A percentile compares a stretch with the other conserved stretches of the same genome.
These are phyloP conservation scores for Suillus subluteus DNA, from an alignment of 768 basidiomycete species.

Conservation along the genomic window DNA sequence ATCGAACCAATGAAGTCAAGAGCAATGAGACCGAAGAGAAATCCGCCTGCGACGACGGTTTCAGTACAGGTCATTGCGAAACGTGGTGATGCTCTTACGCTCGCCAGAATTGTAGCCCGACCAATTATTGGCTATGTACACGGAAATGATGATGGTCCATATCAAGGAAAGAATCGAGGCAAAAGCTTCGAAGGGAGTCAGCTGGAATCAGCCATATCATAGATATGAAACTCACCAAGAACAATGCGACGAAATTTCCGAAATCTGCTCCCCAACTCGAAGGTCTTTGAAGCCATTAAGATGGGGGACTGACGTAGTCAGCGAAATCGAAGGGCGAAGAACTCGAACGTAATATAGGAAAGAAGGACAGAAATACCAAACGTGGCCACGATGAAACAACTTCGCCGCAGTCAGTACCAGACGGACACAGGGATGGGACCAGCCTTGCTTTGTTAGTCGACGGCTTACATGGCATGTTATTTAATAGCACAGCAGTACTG, in stretches of 20 bases:
- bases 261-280: slow-evolving; percentile 33
- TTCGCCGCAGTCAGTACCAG: slow-evolving; percentile 13
- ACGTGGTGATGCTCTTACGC: slow-evolving; percentile 28
- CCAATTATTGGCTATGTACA: slow-evolving; percentile 42
- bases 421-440: slow-evolving; percentile 15
- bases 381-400: slow-evolving; percentile 14
- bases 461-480: neutral
- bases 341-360: slow-evolving; percentile 9
- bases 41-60: slow-evolving; percentile 30
- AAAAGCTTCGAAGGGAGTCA: slow-evolving; percentile 27
- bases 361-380: neutral
- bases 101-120: slow-evolving; percentile 33
- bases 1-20: slow-evolving; percentile 38
- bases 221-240: slow-evolving; percentile 34
- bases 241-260: slow-evolving; percentile 36
- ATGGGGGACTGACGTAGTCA: slow-evolving; percentile 16
- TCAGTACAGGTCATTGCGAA: slow-evolving; percentile 10
- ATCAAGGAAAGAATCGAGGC: slow-evolving; percentile 37
- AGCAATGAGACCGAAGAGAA: slow-evolving; percentile 35
- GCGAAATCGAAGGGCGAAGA: slow-evolving; percentile 5
- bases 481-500: neutral
- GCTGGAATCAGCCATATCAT: neutral
- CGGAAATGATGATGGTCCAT: slow-evolving; percentile 36
- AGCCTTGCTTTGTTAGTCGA: slow-evolving; percentile 4
- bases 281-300: slow-evolving; percentile 25